phyloP scores from a whole-genome alignment of 2,329 filamentous ascomycete genomes.

The Fusarium sp. region DNA sequence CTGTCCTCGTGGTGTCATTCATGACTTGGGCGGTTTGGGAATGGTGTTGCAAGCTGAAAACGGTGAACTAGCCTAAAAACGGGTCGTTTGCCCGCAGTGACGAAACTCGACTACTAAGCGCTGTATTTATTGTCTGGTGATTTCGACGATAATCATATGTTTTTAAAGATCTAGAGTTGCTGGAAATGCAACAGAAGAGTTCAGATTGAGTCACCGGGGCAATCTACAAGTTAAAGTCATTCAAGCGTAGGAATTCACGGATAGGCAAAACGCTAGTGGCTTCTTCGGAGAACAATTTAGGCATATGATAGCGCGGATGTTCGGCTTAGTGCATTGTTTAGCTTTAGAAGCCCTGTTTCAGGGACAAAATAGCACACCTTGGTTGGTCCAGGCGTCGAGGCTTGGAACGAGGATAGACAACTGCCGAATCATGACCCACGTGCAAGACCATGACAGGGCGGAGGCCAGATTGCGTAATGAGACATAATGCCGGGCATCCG shows the following conservation, averaged over 20 bases:
- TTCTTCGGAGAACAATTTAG: neutral
- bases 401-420: neutral
- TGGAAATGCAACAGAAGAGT: neutral
- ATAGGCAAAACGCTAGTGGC: neutral
- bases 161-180: neutral
- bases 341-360: slow-evolving; percentile 15
- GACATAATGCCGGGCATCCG: neutral
- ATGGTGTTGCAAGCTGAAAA: neutral
- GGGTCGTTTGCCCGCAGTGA: neutral
- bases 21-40: neutral
- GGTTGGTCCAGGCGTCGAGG: neutral
- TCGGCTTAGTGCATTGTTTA: neutral
- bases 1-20: neutral
- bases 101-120: too few species aligned
- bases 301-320: neutral
- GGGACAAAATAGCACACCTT: neutral
- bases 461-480: slow-evolving; percentile 1
- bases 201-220: neutral
- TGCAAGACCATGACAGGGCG: neutral
- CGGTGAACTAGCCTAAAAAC: neutral
- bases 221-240: neutral
- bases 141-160: neutral
- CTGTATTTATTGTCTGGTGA: too few species aligned
- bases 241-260: neutral
- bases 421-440: slow-evolving; percentile 18